Evolutionary conservation across 2,329 filamentous ascomycete species (phyloP).

Genomic region (Albophoma yamanashiensis): DNA sequence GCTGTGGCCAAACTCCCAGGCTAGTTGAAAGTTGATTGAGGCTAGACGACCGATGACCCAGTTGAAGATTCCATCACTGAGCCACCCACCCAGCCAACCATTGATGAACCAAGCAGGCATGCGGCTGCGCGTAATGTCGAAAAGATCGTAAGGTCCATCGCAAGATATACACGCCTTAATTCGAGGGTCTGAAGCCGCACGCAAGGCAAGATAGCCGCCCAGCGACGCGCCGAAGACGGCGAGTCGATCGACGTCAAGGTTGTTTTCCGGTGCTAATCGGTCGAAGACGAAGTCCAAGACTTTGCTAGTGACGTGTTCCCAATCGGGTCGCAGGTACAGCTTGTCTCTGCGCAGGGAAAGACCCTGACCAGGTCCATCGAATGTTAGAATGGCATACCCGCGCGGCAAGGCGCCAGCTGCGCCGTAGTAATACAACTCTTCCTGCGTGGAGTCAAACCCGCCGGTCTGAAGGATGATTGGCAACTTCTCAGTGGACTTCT

Average conservation of each 20-base stretch:
- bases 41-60: constrained; percentile 8
- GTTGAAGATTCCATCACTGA: constrained; percentile 15
- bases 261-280: constrained; percentile 8
- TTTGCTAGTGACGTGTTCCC: constrained; percentile 19
- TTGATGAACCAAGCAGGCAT: constrained; percentile 14
- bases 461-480: constrained; percentile 23
- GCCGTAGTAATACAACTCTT: constrained; percentile 28
- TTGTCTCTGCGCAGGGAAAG: constrained; percentile 18
- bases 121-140: constrained; percentile 13
- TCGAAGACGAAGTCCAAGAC: constrained; percentile 20
- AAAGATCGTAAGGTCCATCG: constrained; percentile 14
- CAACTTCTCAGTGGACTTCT: constrained; percentile 13
- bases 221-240: constrained; percentile 26
- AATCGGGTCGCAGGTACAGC: constrained; percentile 23
- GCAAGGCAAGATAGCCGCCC: constrained; percentile 35
- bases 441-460: constrained; percentile 25
- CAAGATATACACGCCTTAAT: constrained; percentile 31
- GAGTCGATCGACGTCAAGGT: constrained; percentile 25
- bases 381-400: constrained; percentile 32
- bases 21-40: constrained; percentile 14
- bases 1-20: constrained; percentile 17
- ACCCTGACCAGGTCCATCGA: constrained; percentile 36
- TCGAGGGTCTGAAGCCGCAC: constrained; percentile 26
- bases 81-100: constrained; percentile 14
- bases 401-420: constrained; percentile 11